Evolutionary conservation across 2,329 filamentous ascomycete genomes (phyloP).

Genomic region (Colletotrichum sp.): DNA sequence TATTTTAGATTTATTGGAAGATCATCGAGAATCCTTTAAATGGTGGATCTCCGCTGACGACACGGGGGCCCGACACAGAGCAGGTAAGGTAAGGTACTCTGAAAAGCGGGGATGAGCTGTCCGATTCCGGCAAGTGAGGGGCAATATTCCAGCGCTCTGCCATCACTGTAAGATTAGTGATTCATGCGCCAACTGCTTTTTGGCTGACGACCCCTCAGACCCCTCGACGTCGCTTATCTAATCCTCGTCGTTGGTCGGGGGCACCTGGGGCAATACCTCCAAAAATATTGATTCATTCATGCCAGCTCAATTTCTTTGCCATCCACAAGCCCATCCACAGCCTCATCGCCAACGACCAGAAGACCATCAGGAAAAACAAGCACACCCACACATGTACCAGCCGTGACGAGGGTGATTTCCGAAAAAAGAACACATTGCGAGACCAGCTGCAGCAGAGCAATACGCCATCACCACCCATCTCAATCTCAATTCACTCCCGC

Average conservation of each 20-base stretch:
- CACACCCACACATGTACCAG: background rate
- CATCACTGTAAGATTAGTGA: conserved; percentile 11
- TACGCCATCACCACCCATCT: background rate
- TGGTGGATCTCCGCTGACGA: conserved; percentile 14
- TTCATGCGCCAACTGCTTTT: conserved; percentile 2
- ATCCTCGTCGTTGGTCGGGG: conserved; percentile 9
- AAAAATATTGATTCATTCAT: conserved; percentile 19
- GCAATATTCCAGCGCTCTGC: conserved; percentile 8
- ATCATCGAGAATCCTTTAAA: conserved; percentile 13
- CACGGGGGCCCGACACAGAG: background rate
- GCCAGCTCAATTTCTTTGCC: conserved; percentile 13
- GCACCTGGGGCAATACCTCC: background rate
- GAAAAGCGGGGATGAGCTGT: background rate
- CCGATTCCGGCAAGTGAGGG: conserved; percentile 9
- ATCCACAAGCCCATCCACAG: conserved; percentile 15
- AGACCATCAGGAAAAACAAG: background rate
- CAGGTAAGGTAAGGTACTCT: background rate
- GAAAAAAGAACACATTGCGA: conserved; percentile 1
- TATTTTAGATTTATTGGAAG: conserved; percentile 19
- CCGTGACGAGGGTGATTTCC: background rate
- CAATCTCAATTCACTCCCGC: background rate
- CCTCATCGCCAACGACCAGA: background rate
- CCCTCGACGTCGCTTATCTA: conserved; percentile 14
- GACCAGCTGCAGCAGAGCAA: background rate
- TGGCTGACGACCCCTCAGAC: background rate